phyloP scores from a whole-genome alignment of 768 basidiomycete species.

The Gymnopilus dilepis region DNA sequence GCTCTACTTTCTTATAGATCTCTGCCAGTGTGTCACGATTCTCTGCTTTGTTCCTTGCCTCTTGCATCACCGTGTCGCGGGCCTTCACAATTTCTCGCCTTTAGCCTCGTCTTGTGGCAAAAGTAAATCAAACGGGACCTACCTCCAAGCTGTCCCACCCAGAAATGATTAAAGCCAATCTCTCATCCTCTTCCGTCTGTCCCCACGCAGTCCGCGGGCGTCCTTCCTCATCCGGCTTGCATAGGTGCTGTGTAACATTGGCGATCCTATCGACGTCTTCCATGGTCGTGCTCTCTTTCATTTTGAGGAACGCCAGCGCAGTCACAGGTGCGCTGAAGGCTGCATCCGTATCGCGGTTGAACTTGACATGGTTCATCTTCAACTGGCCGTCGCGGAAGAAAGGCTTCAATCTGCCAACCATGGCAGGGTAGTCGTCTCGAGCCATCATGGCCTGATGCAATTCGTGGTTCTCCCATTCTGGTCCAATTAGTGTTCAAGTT shows the following conservation, averaged over 20 bases:
- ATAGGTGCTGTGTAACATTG: background rate
- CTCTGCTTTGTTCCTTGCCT: background rate
- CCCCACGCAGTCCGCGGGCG: background rate
- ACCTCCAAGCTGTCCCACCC: slow-evolving; percentile 2
- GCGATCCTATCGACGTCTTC: background rate
- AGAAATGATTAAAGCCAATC: slow-evolving; percentile 7
- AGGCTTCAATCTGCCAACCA: slow-evolving; percentile 18
- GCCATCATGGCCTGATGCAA: slow-evolving; percentile 23
- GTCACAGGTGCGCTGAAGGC: slow-evolving; percentile 21
- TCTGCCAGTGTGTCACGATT: background rate
- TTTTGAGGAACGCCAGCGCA: slow-evolving; percentile 13
- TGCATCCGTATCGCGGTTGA: slow-evolving; percentile 17
- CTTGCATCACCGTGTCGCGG: background rate
- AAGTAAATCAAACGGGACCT: background rate
- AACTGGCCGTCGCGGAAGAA: slow-evolving; percentile 15
- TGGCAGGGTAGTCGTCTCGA: slow-evolving; percentile 14
- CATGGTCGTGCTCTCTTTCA: slow-evolving; percentile 10
- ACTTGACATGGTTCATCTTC: slow-evolving; percentile 23
- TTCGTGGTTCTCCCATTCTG: slow-evolving; percentile 24
- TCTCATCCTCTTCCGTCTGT: background rate
- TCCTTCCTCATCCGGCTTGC: background rate
- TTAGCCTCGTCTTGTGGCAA: too few species aligned
- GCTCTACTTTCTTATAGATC: background rate
- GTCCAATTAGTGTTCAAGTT: background rate
- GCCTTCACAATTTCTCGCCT: background rate